Evolutionary conservation across 768 basidiomycete genomes (phyloP), one percentile per base, ranked within the genome.

Genomic region (Lentinula raphanica): DNA sequence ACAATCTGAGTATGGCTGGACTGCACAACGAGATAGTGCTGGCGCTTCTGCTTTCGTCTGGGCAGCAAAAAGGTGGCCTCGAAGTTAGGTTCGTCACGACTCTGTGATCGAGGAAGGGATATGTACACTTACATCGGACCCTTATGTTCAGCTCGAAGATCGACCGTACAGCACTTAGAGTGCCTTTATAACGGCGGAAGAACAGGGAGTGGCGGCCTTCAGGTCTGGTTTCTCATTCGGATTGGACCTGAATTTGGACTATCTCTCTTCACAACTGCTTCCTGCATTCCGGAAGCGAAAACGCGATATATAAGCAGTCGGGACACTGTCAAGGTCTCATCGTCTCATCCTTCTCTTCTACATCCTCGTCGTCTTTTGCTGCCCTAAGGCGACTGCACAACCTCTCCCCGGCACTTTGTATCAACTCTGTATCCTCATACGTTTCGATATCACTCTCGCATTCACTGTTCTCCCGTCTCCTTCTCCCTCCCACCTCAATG

Each of bases 241-340:
- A 91, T 66, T 96, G 93, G 90, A n/a, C n/a, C n/a, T n/a, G n/a
- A n/a, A n/a, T n/a, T n/a, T n/a, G n/a, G n/a, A 67, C 81, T 5
- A 75, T 88, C 42, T 69, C 76, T 0, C 84, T 92, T 0, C 67
- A 97, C 4, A 81, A 92, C 63, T 87, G 94, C 62, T 81, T 98
- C 7, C 74, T 98, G 8, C 85, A 85, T 9, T 95, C 94, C 0
- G 86, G 85, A 0, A 75, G 72, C 23, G 83, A 86, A 0, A 81
- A 87, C 0, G 71, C 79, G 0, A 87, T 92, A 0, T 89, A 96
- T 72, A 78, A 80, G 40, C 67, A 53, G 29, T 29, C 40, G 7
- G 59, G 59, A n/a, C n/a, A n/a, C n/a, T n/a, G n/a, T n/a, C n/a
- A n/a, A n/a, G n/a, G n/a, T n/a, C n/a, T n/a, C n/a, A n/a, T n/a